These are phyloP conservation scores for Colletotrichum nymphaeae DNA, from an alignment of 2,329 filamentous ascomycete species.

Conservation along the genomic window DNA sequence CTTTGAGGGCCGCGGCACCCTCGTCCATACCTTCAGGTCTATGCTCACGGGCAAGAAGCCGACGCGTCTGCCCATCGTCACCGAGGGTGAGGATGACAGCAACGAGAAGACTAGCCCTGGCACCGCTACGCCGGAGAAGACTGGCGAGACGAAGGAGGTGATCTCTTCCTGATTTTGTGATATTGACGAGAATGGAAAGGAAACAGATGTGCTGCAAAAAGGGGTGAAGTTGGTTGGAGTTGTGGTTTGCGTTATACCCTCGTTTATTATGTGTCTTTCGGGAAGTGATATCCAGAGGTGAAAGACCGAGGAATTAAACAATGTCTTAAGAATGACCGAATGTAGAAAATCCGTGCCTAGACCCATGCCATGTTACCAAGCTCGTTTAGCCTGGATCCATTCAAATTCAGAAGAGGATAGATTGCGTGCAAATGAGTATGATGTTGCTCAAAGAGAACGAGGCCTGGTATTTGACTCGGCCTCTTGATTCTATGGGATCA, in stretches of 20 bases:
- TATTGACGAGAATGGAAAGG: too few relatives aligned
- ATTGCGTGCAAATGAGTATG: neutral
- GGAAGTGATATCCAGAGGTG: neutral
- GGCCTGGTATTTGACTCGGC: neutral
- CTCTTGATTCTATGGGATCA: too few relatives aligned
- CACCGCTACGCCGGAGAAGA: constrained; percentile 27
- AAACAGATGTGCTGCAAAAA: neutral
- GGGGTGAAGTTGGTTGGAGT: neutral
- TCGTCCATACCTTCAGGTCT: constrained; percentile 68
- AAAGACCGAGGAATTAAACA: neutral
- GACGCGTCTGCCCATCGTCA: constrained; percentile 20
- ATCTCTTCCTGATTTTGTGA: neutral
- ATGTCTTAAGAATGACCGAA: neutral
- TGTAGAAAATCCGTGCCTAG: neutral
- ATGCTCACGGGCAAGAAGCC: constrained; percentile 62
- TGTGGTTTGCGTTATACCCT: constrained; percentile 5
- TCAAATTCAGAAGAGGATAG: neutral
- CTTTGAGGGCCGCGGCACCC: constrained; percentile 80
- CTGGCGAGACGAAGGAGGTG: constrained; percentile 15
- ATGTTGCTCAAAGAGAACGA: neutral
- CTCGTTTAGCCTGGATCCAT: neutral
- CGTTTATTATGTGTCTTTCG: neutral
- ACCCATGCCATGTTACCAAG: neutral
- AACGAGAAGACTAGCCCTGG: constrained; percentile 30
- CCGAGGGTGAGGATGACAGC: constrained; percentile 32